These are phyloP conservation scores for Fusarium buxicola DNA, from an alignment of 2,329 filamentous ascomycete species.

Conservation along the genomic window DNA sequence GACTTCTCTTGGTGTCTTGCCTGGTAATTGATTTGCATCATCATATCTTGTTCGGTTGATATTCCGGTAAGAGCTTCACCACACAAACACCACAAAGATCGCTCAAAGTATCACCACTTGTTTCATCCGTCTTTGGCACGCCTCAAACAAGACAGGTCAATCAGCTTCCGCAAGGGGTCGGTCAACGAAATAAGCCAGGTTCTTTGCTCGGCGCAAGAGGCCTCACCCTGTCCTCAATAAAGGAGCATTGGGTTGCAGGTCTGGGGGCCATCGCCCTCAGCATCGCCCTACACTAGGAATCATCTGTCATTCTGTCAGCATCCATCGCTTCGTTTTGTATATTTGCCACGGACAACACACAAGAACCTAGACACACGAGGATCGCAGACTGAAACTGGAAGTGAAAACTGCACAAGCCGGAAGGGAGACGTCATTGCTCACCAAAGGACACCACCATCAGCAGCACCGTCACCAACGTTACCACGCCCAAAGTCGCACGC, in stretches of 20 bases:
- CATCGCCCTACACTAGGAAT: slow-evolving; percentile 13
- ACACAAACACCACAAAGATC: not conserved
- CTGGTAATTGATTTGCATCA: not conserved
- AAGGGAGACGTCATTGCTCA: slow-evolving; percentile 41
- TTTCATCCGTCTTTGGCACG: slow-evolving; percentile 9
- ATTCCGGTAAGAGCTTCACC: slow-evolving; percentile 2
- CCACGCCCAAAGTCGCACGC: slow-evolving; percentile 12
- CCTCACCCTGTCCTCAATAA: not conserved
- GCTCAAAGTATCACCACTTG: slow-evolving; percentile 1
- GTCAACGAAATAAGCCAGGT: not conserved
- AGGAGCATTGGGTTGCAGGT: slow-evolving; percentile 2
- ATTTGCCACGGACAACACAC: slow-evolving; percentile 38
- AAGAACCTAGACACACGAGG: slow-evolving; percentile 25
- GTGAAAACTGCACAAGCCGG: slow-evolving; percentile 9
- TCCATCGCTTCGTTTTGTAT: slow-evolving; percentile 1
- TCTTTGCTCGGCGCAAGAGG: not conserved
- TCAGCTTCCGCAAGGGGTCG: slow-evolving; percentile 3
- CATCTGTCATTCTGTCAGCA: slow-evolving; percentile 12
- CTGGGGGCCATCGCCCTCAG: slow-evolving; percentile 7
- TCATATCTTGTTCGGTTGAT: not conserved
- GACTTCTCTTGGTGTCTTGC: not conserved
- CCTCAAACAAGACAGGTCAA: slow-evolving; percentile 4
- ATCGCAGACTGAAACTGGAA: slow-evolving; percentile 17
- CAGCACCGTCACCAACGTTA: slow-evolving; percentile 26
- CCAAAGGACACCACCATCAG: slow-evolving; percentile 18